Base-by-base conservation (phyloP, 2,329 filamentous ascomycete genomes). In the Ophiostoma quercus region DNA sequence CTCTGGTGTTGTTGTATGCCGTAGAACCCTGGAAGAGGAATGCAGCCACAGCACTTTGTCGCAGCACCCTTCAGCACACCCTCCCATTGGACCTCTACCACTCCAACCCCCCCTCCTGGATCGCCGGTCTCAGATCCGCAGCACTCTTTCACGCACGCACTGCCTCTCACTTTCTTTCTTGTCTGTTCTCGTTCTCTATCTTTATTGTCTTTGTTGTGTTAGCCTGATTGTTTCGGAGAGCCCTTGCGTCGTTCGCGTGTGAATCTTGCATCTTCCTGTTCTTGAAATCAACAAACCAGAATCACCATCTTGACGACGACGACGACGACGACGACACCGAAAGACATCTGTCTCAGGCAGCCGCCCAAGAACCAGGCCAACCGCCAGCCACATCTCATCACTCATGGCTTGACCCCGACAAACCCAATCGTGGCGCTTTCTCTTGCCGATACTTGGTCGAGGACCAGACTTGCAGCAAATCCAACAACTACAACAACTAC, bases 101-200 rank as follows among this genome's bases (percentile, higher is more conserved):
- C 12, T 32, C 34, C 63, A 66, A 32, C 47, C 57, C 57, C 67
- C 41, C 14, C 41, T 63, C 68, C 68, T 69, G 68, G 68, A 71
- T 71, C 68, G 65, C 39, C 66, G 43, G 70, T 68, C 70, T 67
- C 68, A 71, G 70, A 71, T 71, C 54, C 70, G 32, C 29, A 68
- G 57, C 32, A 54, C 22, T 62, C 29, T 67, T 60, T 71, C 65
- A 34, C 51, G 51, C 51, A 57, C 51, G 51, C 51, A 12, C n/a
- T 25, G 25, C 51, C 29, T 67, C 60, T 47, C 63, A 57, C 43
- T 47, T 67, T 62, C 62, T 68, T 43, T 68, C 32, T 63, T n/a
- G 43, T 47, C 43, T 47, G 7, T 47, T 47, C 43, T n/a, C 43
- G 43, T 47, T 65, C 67, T 69, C 66, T 68, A 62, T 62, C 57